Base-by-base conservation (phyloP, 1,139 yeast genomes). In the Neolecta irregularis region DNA sequence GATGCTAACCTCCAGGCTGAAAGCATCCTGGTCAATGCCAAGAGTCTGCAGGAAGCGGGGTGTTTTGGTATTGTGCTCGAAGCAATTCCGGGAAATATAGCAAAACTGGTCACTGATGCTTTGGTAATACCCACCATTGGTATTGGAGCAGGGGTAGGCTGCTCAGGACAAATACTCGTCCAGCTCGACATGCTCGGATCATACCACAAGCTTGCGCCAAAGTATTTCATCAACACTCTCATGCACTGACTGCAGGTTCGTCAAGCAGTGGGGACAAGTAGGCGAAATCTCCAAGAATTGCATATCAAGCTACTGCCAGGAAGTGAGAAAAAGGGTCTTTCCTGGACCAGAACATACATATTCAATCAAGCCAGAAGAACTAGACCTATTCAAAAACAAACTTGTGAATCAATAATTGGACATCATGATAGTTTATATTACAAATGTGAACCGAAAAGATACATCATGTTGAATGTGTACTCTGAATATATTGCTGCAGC, bases 121-220 rank as follows among this genome's bases (percentile, higher is more conserved):
- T 54, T 83, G 21, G 40, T 53, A 1, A 61, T 85, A 1, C 96
- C 98, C 0, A 80, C 92, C 1, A 83, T 88, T 44, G 96, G 98
- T 5, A 88, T 88, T 36, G 98, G 98, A 5, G 95, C 96, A 0
- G 96, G 98, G 0, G 72, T 74, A 13, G 58, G 57, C 8, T 75
- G 88, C 11, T 72, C 81, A 24, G 96, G 94, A 0, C 96, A 88
- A 53, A 94, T 88, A 1, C 63, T 88, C 34, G 98, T 88, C 1
- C 73, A 78, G 52, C 69, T 83, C 2, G 98, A 88, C 52, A 52
- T 79, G 59, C 60, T 88, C 29, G 94, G 94, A 1, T 65, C 63
- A 17, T 67, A 69, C 34, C 72, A 73, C 16, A 58, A 59, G 1
- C 67, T 62, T 32, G 50, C 56, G 12, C 83, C 93, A 1, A 78